phyloP scores from a whole-genome alignment of 2,329 filamentous ascomycete species.

The Nemania bipapillata region DNA sequence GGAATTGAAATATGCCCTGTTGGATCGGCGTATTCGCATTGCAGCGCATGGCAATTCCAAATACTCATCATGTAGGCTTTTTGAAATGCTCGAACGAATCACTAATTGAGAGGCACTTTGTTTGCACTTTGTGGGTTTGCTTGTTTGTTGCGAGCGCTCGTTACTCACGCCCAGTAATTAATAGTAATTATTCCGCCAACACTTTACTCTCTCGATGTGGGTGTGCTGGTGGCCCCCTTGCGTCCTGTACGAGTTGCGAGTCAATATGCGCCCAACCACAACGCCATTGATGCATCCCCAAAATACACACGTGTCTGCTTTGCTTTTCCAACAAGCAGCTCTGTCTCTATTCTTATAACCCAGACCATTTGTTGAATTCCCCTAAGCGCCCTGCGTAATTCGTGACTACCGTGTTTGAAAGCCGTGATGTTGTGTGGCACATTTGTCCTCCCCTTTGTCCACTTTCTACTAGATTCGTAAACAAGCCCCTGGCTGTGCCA shows the following conservation, averaged over 20 bases:
- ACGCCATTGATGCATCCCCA: slow-evolving; percentile 33
- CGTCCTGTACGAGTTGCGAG: slow-evolving; percentile 21
- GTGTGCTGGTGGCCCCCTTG: slow-evolving; percentile 23
- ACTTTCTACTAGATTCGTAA: too few species aligned
- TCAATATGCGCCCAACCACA: slow-evolving; percentile 26
- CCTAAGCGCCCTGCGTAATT: slow-evolving; percentile 30
- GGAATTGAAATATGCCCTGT: slow-evolving; percentile 1
- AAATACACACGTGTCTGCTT: slow-evolving; percentile 30
- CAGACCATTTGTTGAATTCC: slow-evolving; percentile 20
- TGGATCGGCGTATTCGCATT: slow-evolving; percentile 18
- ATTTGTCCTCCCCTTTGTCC: slow-evolving; percentile 1
- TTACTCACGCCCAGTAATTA: slow-evolving; percentile 37
- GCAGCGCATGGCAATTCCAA: slow-evolving; percentile 34
- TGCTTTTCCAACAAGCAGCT: slow-evolving; percentile 6
- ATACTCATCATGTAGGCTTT: slow-evolving; percentile 26
- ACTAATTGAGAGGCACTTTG: slow-evolving; percentile 19
- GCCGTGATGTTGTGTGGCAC: slow-evolving; percentile 16
- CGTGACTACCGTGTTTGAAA: slow-evolving; percentile 23
- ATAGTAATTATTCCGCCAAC: slow-evolving; percentile 37
- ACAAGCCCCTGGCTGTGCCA: too few species aligned
- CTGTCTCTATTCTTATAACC: slow-evolving; percentile 25
- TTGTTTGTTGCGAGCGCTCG: slow-evolving; percentile 31
- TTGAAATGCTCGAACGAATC: slow-evolving; percentile 26
- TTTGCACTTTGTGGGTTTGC: too few species aligned
- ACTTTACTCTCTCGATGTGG: slow-evolving; percentile 18